These are phyloP conservation scores for Suhomyces kilbournensis DNA, from an alignment of 805 yeast species.

Conservation along the genomic window DNA sequence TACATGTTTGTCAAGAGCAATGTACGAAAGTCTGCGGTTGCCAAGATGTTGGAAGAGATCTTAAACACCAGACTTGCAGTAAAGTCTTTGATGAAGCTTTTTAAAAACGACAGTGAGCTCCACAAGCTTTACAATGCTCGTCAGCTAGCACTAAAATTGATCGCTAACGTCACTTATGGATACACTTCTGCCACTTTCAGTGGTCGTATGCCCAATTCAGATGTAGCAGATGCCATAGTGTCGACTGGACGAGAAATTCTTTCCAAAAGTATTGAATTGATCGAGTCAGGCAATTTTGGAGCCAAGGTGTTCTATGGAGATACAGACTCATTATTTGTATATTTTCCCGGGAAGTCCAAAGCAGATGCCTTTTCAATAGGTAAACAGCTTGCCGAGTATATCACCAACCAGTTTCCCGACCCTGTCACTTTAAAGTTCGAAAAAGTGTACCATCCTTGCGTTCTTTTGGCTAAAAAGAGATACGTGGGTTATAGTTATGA, in stretches of 20 bases:
- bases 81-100: conserved; percentile 66
- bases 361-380: conserved; percentile 80
- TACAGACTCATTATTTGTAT: conserved; percentile 90
- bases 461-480: conserved; percentile 80
- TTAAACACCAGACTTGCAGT: conserved; percentile 77
- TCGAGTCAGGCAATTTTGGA: conserved; percentile 69
- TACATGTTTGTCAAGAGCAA: conserved; percentile 65
- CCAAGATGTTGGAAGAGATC: conserved; percentile 82
- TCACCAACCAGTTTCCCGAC: conserved; percentile 68
- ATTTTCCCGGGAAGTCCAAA: conserved; percentile 77
- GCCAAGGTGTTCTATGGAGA: conserved; percentile 97
- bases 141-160: conserved; percentile 82
- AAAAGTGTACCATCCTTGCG: conserved; percentile 86
- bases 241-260: conserved; percentile 85
- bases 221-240: conserved; percentile 92
- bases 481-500: conserved; percentile 88
- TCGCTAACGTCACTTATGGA: conserved; percentile 96
- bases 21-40: conserved; percentile 68
- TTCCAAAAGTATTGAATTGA: conserved; percentile 62
- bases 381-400: conserved; percentile 56
- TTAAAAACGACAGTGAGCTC: conserved; percentile 45
- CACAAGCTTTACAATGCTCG: conserved; percentile 63
- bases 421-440: conserved; percentile 87
- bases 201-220: conserved; percentile 97
- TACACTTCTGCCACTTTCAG: conserved; percentile 92